Conservation (phyloP, 495 filamentous ascomycete genomes). For the Tuber microsphaerosporum region DNA sequence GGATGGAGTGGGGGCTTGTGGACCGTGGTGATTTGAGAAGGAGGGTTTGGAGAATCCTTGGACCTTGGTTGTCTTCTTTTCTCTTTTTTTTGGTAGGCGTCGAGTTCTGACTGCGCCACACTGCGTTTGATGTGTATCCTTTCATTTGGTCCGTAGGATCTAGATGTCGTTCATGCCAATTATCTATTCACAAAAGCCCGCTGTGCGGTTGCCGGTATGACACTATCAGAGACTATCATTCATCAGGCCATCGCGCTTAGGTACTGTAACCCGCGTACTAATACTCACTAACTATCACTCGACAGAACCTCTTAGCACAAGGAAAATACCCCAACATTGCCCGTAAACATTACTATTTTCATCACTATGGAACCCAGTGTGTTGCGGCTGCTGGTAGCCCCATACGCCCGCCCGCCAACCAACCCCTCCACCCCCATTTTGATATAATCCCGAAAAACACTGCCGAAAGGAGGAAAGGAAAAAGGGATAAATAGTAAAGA, state of each 20-base stretch:
- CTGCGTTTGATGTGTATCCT: background rate
- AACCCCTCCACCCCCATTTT: background rate
- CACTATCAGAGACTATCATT: background rate
- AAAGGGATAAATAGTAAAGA: conserved; percentile 11
- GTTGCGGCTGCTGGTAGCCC: background rate
- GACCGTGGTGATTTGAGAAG: background rate
- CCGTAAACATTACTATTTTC: background rate
- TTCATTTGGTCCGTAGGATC: background rate
- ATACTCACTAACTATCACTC: background rate
- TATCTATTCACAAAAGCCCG: background rate
- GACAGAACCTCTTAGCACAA: background rate
- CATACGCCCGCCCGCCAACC: background rate
- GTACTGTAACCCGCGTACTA: background rate
- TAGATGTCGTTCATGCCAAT: background rate
- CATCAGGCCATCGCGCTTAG: background rate
- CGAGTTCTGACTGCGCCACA: background rate
- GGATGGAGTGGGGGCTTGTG: background rate
- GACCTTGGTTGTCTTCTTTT: background rate
- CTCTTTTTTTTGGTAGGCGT: too few relatives aligned
- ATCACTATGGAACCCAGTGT: background rate
- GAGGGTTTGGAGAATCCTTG: background rate
- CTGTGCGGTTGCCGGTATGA: background rate
- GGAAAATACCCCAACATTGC: background rate
- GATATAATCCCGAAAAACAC: conserved; percentile 4
- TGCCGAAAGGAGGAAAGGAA: conserved; percentile 1